Percentiles rank a stretch among this genome's conserved stretches.
These are phyloP conservation scores for Penicillium sp. DNA, from an alignment of 2,329 filamentous ascomycete genomes.

Conservation along the genomic window DNA sequence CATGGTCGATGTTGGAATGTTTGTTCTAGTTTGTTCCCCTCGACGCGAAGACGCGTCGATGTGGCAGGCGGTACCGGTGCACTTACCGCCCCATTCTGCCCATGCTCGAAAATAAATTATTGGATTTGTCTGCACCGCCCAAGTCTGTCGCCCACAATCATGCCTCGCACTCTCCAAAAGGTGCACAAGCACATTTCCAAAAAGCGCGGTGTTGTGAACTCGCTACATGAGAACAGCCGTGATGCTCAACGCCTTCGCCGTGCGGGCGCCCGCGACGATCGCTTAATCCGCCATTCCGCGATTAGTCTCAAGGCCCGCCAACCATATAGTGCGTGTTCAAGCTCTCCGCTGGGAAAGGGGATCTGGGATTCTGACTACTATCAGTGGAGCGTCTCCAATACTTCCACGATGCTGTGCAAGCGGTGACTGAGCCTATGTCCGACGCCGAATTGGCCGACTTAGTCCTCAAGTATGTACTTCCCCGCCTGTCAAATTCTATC, in stretches of 20 bases:
- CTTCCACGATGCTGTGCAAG: constrained; percentile 60
- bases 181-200: constrained; percentile 84
- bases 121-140: too few species aligned
- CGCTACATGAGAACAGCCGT: constrained; percentile 80
- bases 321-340: constrained; percentile 56
- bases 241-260: constrained; percentile 76
- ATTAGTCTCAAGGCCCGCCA: constrained; percentile 67
- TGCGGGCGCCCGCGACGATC: constrained; percentile 74
- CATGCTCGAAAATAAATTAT: constrained; percentile 23
- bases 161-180: constrained; percentile 69
- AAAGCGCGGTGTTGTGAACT: constrained; percentile 69
- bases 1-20: constrained; percentile 31
- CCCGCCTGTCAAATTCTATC: background rate
- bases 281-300: constrained; percentile 65
- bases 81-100: constrained; percentile 35
- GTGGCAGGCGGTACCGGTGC: constrained; percentile 16
- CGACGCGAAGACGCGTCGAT: constrained; percentile 32
- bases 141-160: constrained; percentile 34
- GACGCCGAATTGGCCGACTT: constrained; percentile 43
- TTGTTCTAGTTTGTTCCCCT: constrained; percentile 23
- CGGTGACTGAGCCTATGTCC: constrained; percentile 29
- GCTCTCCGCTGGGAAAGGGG: background rate
- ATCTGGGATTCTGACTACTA: background rate
- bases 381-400: constrained; percentile 62
- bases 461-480: constrained; percentile 53